Base-by-base conservation (phyloP, 2,329 filamentous ascomycete genomes). In the Eutypa lata region DNA sequence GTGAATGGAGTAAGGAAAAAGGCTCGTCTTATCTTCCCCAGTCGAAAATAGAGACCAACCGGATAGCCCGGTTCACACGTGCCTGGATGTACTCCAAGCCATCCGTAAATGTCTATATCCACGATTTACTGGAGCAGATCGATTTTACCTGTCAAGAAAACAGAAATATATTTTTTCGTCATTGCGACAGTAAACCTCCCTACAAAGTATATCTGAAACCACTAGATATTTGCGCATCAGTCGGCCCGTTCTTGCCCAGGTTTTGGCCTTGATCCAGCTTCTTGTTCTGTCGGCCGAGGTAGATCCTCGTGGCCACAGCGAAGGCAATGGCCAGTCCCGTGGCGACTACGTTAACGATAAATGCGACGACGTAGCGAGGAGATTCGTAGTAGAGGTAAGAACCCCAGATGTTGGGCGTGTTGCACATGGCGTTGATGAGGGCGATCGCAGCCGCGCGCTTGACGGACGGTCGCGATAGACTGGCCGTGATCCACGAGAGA, bases 371-470 rank as follows among this genome's bases (percentile, higher is more conserved):
- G 50, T 64, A 67, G 6, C 62, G 55, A 3, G 64, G 65, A 16
- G 57, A 52, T 21, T 53, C 56, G 55, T 58, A 65, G 52, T 65
- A 68, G 11, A 66, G 45, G 40, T 66, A 68, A 4, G 55, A 59
- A 1, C 53, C 57, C 64, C 64, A 68, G 16, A 66, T 58, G 49
- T 68, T 68, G 2, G 63, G 60, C 21, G 65, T 65, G 51, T 65
- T 65, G 28, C 62, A 63, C 33, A 66, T 47, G 16, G 65, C 57
- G 38, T 66, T 67, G 50, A 66, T 62, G 2, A 68, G 48, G 10
- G 64, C 65, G 28, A 65, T 64, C 8, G 64, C 65, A 8, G 61
- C 56, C 1, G 65, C 64, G 2, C 64, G 57, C 57, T 65, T 65
- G 11, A 53, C 52, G 7, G 53, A 50, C 8, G 65, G 65, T 40